These are phyloP conservation scores for Coemansia reversa DNA, from an alignment of 192 early-diverging fungal species.

Conservation along the genomic window DNA sequence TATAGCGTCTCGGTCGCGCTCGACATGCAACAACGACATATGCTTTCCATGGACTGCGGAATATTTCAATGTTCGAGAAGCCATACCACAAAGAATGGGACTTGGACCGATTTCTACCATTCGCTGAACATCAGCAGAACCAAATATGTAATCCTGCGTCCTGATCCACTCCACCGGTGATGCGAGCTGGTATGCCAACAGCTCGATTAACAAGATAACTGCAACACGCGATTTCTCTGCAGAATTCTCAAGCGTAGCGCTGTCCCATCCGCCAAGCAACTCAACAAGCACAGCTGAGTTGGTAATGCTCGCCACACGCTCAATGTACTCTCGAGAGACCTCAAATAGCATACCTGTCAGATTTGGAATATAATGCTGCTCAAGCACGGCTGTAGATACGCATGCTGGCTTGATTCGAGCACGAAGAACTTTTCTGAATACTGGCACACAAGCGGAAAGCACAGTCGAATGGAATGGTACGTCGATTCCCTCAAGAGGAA, in stretches of 20 bases:
- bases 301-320: conserved; percentile 67
- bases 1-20: conserved; percentile 18
- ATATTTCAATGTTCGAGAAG: conserved; percentile 50
- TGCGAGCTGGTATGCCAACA: conserved; percentile 92
- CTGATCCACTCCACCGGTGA: conserved; percentile 93
- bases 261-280: conserved; percentile 68
- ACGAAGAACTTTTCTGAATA: conserved; percentile 78
- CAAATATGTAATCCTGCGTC: conserved; percentile 84
- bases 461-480: conserved; percentile 88
- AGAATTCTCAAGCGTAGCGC: conserved; percentile 25
- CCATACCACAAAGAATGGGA: conserved; percentile 87
- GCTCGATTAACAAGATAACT: conserved; percentile 77
- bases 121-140: conserved; percentile 72
- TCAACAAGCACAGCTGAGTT: conserved; percentile 64
- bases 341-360: conserved; percentile 88
- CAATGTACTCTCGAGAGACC: conserved; percentile 72
- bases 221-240: conserved; percentile 72
- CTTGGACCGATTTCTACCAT: conserved; percentile 87
- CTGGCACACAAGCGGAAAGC: conserved; percentile 76
- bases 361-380: conserved; percentile 88
- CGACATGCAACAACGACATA: conserved; percentile 16
- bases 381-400: conserved; percentile 70
- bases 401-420: conserved; percentile 70
- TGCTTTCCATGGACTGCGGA: background rate
- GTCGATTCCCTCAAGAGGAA: conserved; percentile 86